Percentiles rank a stretch among this genome's conserved stretches.
These are phyloP conservation scores for Xylariales sp. DNA, from an alignment of 2,329 filamentous ascomycete genomes.

Conservation along the genomic window DNA sequence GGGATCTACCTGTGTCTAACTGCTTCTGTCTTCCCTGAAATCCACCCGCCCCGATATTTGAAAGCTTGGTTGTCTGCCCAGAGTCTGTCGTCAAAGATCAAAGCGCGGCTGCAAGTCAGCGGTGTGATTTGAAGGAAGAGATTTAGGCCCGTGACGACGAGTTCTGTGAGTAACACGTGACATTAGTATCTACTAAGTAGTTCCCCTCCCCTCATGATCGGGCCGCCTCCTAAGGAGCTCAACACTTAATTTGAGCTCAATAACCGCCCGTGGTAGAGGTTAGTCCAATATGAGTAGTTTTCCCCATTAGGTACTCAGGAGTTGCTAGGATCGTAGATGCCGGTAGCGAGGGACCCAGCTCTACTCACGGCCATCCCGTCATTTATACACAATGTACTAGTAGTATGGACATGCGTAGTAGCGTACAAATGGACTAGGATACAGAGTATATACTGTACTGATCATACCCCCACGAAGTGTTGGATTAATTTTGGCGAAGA, in stretches of 20 bases:
- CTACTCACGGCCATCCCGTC: constrained; percentile 4
- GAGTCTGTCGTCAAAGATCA: not conserved
- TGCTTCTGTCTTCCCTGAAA: constrained; percentile 9
- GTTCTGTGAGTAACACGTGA: not conserved
- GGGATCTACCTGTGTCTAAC: constrained; percentile 28
- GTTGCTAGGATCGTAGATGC: not conserved
- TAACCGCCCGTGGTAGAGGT: too few relatives aligned
- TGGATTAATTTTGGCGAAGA: not conserved
- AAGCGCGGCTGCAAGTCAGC: constrained; percentile 22
- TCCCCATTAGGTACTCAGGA: not conserved
- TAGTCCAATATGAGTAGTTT: constrained; percentile 4
- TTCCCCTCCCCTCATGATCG: not conserved
- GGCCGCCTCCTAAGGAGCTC: not conserved
- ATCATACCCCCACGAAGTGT: too few relatives aligned
- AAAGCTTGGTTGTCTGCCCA: constrained; percentile 5
- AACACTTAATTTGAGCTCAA: too few relatives aligned
- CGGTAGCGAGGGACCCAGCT: not conserved
- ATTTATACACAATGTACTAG: not conserved
- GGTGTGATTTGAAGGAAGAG: constrained; percentile 12
- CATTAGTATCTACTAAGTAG: too few relatives aligned
- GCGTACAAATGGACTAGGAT: not conserved
- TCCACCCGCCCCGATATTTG: not conserved
- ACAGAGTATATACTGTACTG: not conserved
- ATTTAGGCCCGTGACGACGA: not conserved
- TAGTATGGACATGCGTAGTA: too few relatives aligned